Conservation (phyloP, 768 basidiomycete genomes). For the Kwoniella mangroviensis region DNA sequence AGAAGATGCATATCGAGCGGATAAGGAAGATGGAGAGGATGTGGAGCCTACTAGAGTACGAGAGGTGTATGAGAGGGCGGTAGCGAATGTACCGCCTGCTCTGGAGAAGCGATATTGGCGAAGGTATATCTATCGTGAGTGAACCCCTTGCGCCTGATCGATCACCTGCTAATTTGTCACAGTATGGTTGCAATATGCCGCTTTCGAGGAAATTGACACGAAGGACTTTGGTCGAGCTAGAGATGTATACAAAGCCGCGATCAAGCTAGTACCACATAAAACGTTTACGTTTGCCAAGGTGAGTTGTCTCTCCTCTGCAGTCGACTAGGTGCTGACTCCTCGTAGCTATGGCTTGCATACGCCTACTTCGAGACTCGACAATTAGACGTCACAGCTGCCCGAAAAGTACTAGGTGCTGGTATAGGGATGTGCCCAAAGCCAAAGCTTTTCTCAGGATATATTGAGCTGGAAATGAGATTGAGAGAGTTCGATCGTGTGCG, state of each 20-base stretch:
- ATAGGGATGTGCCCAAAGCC: slow-evolving; percentile 93
- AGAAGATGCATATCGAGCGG: slow-evolving; percentile 79
- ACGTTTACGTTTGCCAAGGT: slow-evolving; percentile 93
- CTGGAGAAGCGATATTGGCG: slow-evolving; percentile 80
- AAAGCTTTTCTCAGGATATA: slow-evolving; percentile 78
- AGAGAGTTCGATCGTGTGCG: slow-evolving; percentile 95
- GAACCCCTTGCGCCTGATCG: background rate
- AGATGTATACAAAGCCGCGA: slow-evolving; percentile 88
- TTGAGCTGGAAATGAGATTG: slow-evolving; percentile 60
- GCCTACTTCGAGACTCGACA: slow-evolving; percentile 89
- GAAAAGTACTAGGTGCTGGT: slow-evolving; percentile 84
- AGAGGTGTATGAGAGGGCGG: slow-evolving; percentile 93
- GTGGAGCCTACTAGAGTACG: slow-evolving; percentile 68
- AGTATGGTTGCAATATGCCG: slow-evolving; percentile 90
- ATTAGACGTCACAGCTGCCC: slow-evolving; percentile 77
- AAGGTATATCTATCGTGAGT: slow-evolving; percentile 58
- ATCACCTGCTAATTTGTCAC: background rate
- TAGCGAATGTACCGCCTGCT: slow-evolving; percentile 93
- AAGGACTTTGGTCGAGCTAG: slow-evolving; percentile 87
- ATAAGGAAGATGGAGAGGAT: slow-evolving; percentile 66
- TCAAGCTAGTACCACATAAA: slow-evolving; percentile 90
- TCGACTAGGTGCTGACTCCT: slow-evolving; percentile 6
- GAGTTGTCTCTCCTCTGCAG: background rate
- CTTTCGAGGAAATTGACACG: slow-evolving; percentile 95
- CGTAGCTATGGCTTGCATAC: slow-evolving; percentile 79